These are phyloP conservation scores for Rosa rugosa DNA, from an alignment of 306 rosid species.

Conservation along the genomic window DNA sequence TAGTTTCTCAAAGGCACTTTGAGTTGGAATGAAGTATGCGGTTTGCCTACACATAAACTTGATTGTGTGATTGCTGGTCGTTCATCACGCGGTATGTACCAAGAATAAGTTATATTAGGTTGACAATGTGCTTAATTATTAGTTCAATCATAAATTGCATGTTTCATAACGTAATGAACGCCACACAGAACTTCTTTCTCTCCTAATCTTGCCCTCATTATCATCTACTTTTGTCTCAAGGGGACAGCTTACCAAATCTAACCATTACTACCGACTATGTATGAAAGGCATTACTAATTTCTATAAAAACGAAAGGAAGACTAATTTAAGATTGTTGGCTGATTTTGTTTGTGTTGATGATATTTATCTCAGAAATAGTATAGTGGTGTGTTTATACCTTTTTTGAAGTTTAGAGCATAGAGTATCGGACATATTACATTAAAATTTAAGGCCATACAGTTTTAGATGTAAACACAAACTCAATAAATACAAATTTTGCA, in stretches of 20 bases:
- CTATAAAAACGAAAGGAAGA: no score
- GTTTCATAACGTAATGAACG: background rate
- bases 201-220: background rate
- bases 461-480: no score
- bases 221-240: background rate
- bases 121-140: background rate
- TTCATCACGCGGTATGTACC: background rate
- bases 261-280: background rate
- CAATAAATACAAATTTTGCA: no score
- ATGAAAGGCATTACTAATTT: background rate
- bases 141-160: background rate
- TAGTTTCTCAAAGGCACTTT: background rate
- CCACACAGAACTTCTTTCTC: background rate
- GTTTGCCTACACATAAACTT: background rate
- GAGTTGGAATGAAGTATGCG: background rate
- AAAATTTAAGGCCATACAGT: no score
- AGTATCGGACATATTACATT: no score
- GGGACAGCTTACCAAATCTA: constrained; percentile 16
- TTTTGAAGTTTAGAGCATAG: no score
- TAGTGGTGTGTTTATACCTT: no score
- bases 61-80: background rate
- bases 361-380: no score
- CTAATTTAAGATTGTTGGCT: no score
- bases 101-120: background rate
- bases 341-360: no score